phyloP scores from a whole-genome alignment of 805 yeast genomes.

The Pichia deserticola region DNA sequence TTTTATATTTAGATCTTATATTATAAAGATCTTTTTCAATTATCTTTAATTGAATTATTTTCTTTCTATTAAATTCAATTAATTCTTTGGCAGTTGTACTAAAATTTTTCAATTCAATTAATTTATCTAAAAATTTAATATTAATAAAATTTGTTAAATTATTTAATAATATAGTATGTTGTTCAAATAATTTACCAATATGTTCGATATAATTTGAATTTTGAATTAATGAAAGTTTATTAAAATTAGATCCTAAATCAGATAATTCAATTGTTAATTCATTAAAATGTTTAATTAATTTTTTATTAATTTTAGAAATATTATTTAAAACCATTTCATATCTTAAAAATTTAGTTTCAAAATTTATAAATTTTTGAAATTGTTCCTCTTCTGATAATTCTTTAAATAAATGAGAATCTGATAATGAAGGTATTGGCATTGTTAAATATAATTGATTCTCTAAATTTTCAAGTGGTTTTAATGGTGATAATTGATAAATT shows the following conservation, averaged over 20 bases:
- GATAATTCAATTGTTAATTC: slow-evolving; percentile 43
- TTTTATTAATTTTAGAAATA: slow-evolving; percentile 34
- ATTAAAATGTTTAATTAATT: slow-evolving; percentile 36
- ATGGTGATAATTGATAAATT: slow-evolving; percentile 53
- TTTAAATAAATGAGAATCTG: slow-evolving; percentile 20
- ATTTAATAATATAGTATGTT: slow-evolving; percentile 47
- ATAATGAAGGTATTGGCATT: slow-evolving; percentile 48
- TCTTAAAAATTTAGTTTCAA: slow-evolving; percentile 27
- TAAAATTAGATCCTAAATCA: slow-evolving; percentile 45
- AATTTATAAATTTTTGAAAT: slow-evolving; percentile 21
- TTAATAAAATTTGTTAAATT: slow-evolving; percentile 27
- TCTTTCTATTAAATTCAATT: slow-evolving; percentile 29
- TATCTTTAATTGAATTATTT: slow-evolving; percentile 26
- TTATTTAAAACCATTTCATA: slow-evolving; percentile 28
- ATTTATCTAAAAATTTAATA: slow-evolving; percentile 26
- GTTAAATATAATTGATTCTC: slow-evolving; percentile 49
- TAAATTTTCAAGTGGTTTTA: slow-evolving; percentile 46
- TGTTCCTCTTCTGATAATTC: slow-evolving; percentile 23
- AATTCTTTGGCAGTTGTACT: slow-evolving; percentile 25
- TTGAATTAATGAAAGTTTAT: slow-evolving; percentile 45
- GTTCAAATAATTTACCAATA: slow-evolving; percentile 81
- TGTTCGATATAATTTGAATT: slow-evolving; percentile 49
- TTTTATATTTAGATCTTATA: slow-evolving; percentile 19
- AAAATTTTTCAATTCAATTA: slow-evolving; percentile 29
- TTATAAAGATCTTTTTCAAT: slow-evolving; percentile 23